Base-by-base conservation (phyloP, 169 alveolate genomes). In the Cystoisospora suis region DNA sequence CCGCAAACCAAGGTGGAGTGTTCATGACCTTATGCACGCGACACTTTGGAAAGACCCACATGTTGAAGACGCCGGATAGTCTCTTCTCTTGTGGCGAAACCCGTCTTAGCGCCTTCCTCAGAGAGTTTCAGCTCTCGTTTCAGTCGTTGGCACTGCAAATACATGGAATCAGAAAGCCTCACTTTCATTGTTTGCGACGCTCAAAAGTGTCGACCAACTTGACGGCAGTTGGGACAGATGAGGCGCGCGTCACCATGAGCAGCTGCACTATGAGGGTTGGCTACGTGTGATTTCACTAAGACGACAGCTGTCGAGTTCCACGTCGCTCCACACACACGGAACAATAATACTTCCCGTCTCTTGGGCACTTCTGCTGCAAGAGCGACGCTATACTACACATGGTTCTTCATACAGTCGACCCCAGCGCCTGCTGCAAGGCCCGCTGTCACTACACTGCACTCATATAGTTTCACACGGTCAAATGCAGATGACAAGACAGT, bases 21-120 rank as follows among this genome's bases (percentile, higher is more conserved):
- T n/a, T n/a, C n/a, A n/a, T n/a, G n/a, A n/a, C n/a, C n/a, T n/a
- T n/a, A n/a, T n/a, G n/a, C n/a, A n/a, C n/a, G n/a, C n/a, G n/a
- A n/a, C n/a, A n/a, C n/a, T n/a, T n/a, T n/a, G n/a, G n/a, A n/a
- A n/a, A n/a, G n/a, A n/a, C 61, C 20, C 61, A 49, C 61, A 20
- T 65, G 77, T 20, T 65, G 77, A 12, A 65, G 77, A 9, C 34
- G n/a, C 77, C 34, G 77, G 34, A 65, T 65, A 36, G 77, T 65
- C 77, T 15, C 77, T 3, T 1, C 36, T n/a, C 6, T 4, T 44
- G n/a, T 44, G 77, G 40, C 5, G 27, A 5, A 3, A 44, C 45
- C 44, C 4, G 77, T 20, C 36, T 27, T 36, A 3, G 77, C 77
- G 6, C 45, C 77, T 44, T 65, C 77, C 42, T 65, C 77, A 0